phyloP scores from a whole-genome alignment of 2,329 filamentous ascomycete genomes.

The Penicillium decumbens region DNA sequence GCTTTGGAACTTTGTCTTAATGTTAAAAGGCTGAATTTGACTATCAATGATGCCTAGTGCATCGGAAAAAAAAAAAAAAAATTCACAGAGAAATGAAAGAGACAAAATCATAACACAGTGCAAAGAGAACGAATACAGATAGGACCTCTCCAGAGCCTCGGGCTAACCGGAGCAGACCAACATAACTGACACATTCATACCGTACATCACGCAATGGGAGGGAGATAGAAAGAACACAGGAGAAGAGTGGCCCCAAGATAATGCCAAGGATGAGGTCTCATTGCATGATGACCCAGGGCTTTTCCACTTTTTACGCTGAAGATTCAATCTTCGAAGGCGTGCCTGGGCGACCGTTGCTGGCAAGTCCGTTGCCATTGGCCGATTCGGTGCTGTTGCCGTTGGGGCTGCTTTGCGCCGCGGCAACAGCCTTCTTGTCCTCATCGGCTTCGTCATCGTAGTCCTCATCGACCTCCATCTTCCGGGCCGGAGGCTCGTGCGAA shows the following conservation, averaged over 20 bases:
- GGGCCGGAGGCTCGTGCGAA: slow-evolving; percentile 73
- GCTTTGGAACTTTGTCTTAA: background rate
- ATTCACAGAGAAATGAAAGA: slow-evolving; percentile 21
- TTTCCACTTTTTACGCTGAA: slow-evolving; percentile 20
- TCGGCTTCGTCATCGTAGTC: slow-evolving; percentile 94
- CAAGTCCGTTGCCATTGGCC: slow-evolving; percentile 26
- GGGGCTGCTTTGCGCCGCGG: slow-evolving; percentile 34
- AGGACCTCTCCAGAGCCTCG: slow-evolving; percentile 12
- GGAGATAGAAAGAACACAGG: slow-evolving; percentile 18
- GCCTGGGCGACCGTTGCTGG: slow-evolving; percentile 24
- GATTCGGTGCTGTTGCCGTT: slow-evolving; percentile 28
- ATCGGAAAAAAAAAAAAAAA: slow-evolving; percentile 10
- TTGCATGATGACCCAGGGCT: background rate
- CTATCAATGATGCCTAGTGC: slow-evolving; percentile 18
- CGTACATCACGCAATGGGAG: slow-evolving; percentile 20
- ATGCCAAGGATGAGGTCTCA: background rate
- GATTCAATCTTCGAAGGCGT: slow-evolving; percentile 33
- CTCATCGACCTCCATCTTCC: slow-evolving; percentile 96
- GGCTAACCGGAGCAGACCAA: slow-evolving; percentile 14
- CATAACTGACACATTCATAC: slow-evolving; percentile 22
- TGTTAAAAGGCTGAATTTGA: slow-evolving; percentile 14
- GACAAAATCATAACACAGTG: slow-evolving; percentile 18
- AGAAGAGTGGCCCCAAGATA: background rate
- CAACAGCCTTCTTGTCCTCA: slow-evolving; percentile 60
- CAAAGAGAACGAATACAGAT: slow-evolving; percentile 23